Base-by-base conservation (phyloP, 2,329 filamentous ascomycete genomes). In the Pyricularia grisea region DNA sequence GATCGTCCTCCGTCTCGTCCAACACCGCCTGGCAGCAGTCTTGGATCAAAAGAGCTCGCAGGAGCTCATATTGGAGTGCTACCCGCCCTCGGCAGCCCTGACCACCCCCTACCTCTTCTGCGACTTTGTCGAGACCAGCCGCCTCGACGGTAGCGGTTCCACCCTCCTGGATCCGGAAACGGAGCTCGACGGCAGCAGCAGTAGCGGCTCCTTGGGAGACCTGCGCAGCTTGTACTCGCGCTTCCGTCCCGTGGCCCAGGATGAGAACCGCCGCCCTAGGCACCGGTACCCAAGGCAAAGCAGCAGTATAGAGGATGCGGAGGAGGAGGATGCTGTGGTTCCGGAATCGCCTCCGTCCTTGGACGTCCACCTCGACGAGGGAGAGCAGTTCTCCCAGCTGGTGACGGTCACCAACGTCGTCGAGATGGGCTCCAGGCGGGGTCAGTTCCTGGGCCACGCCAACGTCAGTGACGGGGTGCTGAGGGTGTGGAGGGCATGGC, bases 1-100 rank as follows among this genome's bases (percentile, higher is more conserved):
- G 17, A 68, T 74, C 6, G 72, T 75, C 25, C 69, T 76, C 2
- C 73, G 73, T 66, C 70, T 78, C 50, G 69, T 78, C 70, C 31
- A 71, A 84, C 25, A 86, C 87, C 25, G 83, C 87, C 4, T 79
- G 84, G 3, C 78, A 90, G 30, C 30, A 42, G 58, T 61, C 20
- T 28, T 31, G 23, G 28, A 65, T 9, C 79, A 84, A 55, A 84
- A 87, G 55, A 92, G 58, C 58, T 27, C 58, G 10, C 58, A 74
- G 11, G 86, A 88, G 68, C 79, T 95, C 58, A 87, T 94, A 55
- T 85, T 96, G 61, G 91, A 94, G 79, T 92, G 90, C 76, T 94
- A 91, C 75, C 91, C 91, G 72, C 92, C 92, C 0, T 87, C 83
- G 71, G 88, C 85, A 28, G 90, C 89, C 77, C 81, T 90, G 67